These are phyloP conservation scores for Pisolithus tinctorius DNA, from an alignment of 768 basidiomycete genomes.

Conservation along the genomic window DNA sequence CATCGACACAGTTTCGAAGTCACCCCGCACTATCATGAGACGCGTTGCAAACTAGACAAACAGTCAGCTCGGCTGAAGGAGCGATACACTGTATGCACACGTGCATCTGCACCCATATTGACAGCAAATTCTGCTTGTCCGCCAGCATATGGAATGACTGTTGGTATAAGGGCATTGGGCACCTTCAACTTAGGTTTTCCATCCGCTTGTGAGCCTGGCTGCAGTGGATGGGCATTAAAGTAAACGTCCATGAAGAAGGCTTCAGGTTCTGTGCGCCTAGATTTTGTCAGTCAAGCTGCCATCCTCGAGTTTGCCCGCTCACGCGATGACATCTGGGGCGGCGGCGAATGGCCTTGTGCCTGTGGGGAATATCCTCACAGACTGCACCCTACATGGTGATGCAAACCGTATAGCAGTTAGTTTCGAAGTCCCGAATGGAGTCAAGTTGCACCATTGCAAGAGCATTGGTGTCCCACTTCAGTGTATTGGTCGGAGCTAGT, in stretches of 20 bases:
- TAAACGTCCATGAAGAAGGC: constrained; percentile 70
- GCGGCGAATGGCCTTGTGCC: constrained; percentile 55
- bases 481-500: no score
- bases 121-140: constrained; percentile 59
- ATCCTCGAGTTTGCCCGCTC: constrained; percentile 16
- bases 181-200: constrained; percentile 55
- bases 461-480: constrained; percentile 31
- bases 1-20: constrained; percentile 54
- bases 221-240: constrained; percentile 62
- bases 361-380: constrained; percentile 64
- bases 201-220: constrained; percentile 31
- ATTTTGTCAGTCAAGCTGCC: constrained; percentile 2
- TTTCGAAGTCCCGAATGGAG: constrained; percentile 48
- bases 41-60: constrained; percentile 58
- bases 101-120: constrained; percentile 64
- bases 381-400: constrained; percentile 58
- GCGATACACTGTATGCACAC: constrained; percentile 13
- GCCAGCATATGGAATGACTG: constrained; percentile 65
- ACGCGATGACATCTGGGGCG: constrained; percentile 60
- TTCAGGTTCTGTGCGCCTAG: constrained; percentile 62
- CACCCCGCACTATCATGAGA: constrained; percentile 75
- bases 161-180: constrained; percentile 67
- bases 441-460: constrained; percentile 62
- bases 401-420: constrained; percentile 70
- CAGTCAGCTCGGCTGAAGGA: constrained; percentile 2